A percentile compares a stretch with the other conserved stretches of the same genome.
phyloP scores from a whole-genome alignment of 139 green algal genomes.

The Chlamydomonas incerta region DNA sequence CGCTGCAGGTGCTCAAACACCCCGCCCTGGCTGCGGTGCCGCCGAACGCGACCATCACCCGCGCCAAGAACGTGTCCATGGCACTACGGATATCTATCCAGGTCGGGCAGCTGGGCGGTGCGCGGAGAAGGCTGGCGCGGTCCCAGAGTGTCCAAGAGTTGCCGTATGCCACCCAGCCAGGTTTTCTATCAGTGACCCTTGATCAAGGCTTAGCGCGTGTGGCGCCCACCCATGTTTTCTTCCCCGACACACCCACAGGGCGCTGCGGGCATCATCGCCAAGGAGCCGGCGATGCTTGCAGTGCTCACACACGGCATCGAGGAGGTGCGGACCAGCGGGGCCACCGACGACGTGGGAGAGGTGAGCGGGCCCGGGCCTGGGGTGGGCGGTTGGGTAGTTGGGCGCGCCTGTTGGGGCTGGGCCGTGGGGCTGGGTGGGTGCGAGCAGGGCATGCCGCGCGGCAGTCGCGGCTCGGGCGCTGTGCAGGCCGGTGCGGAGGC shows the following conservation, averaged over 20 bases:
- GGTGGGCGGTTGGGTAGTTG: too few relatives aligned
- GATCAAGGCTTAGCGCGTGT: too few relatives aligned
- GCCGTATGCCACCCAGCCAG: too few relatives aligned
- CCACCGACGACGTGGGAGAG: constrained; percentile 43
- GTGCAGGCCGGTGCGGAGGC: too few relatives aligned
- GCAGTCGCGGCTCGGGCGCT: too few relatives aligned
- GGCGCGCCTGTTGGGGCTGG: background rate
- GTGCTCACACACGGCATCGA: constrained; percentile 7
- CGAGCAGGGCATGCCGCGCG: too few relatives aligned
- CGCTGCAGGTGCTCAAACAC: constrained; percentile 64
- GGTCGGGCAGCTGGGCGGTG: too few relatives aligned
- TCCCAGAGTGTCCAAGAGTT: too few relatives aligned
- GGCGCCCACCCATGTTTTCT: too few relatives aligned
- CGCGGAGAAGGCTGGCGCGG: too few relatives aligned
- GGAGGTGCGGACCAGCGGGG: background rate
- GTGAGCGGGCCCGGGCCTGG: background rate
- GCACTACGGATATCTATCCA: constrained; percentile 58
- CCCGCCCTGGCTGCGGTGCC: constrained; percentile 59
- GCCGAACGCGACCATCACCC: constrained; percentile 68
- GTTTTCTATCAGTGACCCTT: too few relatives aligned
- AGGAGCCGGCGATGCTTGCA: constrained; percentile 51
- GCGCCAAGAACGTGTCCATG: constrained; percentile 57
- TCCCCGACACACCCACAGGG: too few relatives aligned
- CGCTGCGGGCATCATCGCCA: constrained; percentile 45
- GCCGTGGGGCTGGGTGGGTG: background rate